Conservation (phyloP, 2,329 filamentous ascomycete species). For the Penicillium concentricum region DNA sequence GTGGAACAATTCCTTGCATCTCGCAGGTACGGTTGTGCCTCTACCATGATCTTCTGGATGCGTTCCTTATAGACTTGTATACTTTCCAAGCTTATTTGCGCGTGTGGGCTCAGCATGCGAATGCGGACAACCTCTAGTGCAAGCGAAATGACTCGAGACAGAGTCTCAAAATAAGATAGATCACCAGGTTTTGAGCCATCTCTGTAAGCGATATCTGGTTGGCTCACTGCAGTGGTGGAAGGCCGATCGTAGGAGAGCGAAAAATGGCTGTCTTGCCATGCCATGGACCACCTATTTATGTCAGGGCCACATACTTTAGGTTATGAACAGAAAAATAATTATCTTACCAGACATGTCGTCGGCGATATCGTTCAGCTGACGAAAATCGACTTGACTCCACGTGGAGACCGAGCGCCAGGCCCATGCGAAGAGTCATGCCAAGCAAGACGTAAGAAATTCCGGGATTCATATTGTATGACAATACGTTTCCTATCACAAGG, state of each 20-base stretch:
- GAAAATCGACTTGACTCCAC: slow-evolving; percentile 57
- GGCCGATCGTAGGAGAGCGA: slow-evolving; percentile 63
- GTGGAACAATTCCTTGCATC: slow-evolving; percentile 47
- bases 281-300: slow-evolving; percentile 55
- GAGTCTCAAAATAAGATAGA: slow-evolving; percentile 57
- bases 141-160: slow-evolving; percentile 55
- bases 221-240: slow-evolving; percentile 55
- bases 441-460: slow-evolving; percentile 63
- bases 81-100: slow-evolving; percentile 53
- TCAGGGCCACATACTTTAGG: background rate
- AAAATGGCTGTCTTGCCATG: slow-evolving; percentile 65
- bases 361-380: slow-evolving; percentile 47
- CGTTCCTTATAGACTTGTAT: slow-evolving; percentile 59
- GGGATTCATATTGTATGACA: slow-evolving; percentile 64
- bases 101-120: slow-evolving; percentile 54
- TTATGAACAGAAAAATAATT: background rate
- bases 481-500: slow-evolving; percentile 61
- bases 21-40: slow-evolving; percentile 58
- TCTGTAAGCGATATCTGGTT: slow-evolving; percentile 51
- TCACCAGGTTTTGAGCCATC: slow-evolving; percentile 50
- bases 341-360: slow-evolving; percentile 46
- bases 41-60: slow-evolving; percentile 57
- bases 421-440: slow-evolving; percentile 60
- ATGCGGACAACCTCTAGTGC: slow-evolving; percentile 60
- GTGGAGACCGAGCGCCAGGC: slow-evolving; percentile 60